phyloP scores from a whole-genome alignment of 1,284 basidiomycete species.

The Moniliophthora roreri region DNA sequence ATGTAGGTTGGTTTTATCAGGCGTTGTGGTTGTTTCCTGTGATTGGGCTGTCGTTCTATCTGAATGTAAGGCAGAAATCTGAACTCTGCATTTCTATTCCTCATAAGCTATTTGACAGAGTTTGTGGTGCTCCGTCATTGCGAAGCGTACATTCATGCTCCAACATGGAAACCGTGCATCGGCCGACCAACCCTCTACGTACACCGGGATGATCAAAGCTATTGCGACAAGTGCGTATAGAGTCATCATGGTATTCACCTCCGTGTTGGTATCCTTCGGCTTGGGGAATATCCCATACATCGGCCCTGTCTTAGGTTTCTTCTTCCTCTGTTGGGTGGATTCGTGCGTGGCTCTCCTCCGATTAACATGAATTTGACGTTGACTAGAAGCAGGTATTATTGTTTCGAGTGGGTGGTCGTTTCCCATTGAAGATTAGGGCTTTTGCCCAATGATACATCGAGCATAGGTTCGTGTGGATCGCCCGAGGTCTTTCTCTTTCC shows the following conservation, averaged over 20 bases:
- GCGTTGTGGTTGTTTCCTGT: constrained; percentile 75
- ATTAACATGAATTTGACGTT: constrained; percentile 7
- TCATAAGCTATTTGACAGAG: constrained; percentile 41
- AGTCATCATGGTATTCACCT: constrained; percentile 76
- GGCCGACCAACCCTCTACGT: constrained; percentile 51
- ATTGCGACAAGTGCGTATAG: constrained; percentile 79
- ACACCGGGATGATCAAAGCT: constrained; percentile 68
- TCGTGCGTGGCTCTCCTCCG: constrained; percentile 56
- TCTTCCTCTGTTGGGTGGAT: constrained; percentile 81
- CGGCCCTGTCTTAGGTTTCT: constrained; percentile 59
- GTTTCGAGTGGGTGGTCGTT: constrained; percentile 77
- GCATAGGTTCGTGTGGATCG: constrained; percentile 74
- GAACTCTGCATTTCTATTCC: not conserved
- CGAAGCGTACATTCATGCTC: constrained; percentile 66
- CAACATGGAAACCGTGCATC: constrained; percentile 61
- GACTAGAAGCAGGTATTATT: constrained; percentile 66
- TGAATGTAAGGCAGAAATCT: constrained; percentile 58
- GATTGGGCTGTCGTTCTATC: constrained; percentile 67
- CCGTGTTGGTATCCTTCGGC: constrained; percentile 65
- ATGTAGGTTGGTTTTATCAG: constrained; percentile 74
- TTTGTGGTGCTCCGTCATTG: constrained; percentile 71
- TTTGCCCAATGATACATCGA: constrained; percentile 3
- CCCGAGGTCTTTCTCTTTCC: constrained; percentile 66
- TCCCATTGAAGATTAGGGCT: constrained; percentile 3
- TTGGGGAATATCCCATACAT: constrained; percentile 63